phyloP scores from a whole-genome alignment of 2,329 filamentous ascomycete genomes.

The Pseudogymnoascus sp. region DNA sequence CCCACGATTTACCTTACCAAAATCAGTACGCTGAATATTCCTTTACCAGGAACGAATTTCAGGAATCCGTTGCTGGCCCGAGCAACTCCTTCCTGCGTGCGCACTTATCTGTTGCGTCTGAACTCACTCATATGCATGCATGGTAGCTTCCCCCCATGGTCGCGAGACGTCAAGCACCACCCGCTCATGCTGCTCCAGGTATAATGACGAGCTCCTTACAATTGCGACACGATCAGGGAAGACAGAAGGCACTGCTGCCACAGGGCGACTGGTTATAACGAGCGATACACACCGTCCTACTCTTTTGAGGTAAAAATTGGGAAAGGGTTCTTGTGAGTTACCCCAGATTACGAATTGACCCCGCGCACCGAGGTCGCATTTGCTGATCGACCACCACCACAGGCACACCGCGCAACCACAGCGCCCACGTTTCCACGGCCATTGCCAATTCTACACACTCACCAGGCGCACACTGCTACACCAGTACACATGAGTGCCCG shows the following conservation, averaged over 20 bases:
- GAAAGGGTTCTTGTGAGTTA: not conserved
- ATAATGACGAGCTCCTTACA: constrained; percentile 8
- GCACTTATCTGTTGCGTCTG: not conserved
- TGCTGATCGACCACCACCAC: not conserved
- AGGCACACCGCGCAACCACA: not conserved
- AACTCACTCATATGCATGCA: not conserved
- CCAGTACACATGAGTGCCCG: constrained; percentile 4
- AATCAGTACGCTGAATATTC: not conserved
- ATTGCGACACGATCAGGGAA: constrained; percentile 7
- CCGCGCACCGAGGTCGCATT: constrained; percentile 5
- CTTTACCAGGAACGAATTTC: not conserved
- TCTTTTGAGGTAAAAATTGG: not conserved
- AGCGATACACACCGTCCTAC: not conserved
- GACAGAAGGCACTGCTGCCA: constrained; percentile 5
- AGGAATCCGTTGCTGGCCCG: not conserved
- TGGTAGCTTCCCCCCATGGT: constrained; percentile 9
- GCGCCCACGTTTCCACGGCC: not conserved
- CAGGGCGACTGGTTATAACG: constrained; percentile 8
- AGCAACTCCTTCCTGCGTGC: not conserved
- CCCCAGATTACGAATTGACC: constrained; percentile 4
- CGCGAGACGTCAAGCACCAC: constrained; percentile 3
- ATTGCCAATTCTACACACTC: not conserved
- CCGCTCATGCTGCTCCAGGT: not conserved
- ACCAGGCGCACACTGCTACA: constrained; percentile 1
- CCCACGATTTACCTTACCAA: not conserved